Percentiles rank a stretch among this genome's conserved stretches.
These are phyloP conservation scores for Gracilaria domingensis DNA, from an alignment of 23 red algal species.

Conservation along the genomic window DNA sequence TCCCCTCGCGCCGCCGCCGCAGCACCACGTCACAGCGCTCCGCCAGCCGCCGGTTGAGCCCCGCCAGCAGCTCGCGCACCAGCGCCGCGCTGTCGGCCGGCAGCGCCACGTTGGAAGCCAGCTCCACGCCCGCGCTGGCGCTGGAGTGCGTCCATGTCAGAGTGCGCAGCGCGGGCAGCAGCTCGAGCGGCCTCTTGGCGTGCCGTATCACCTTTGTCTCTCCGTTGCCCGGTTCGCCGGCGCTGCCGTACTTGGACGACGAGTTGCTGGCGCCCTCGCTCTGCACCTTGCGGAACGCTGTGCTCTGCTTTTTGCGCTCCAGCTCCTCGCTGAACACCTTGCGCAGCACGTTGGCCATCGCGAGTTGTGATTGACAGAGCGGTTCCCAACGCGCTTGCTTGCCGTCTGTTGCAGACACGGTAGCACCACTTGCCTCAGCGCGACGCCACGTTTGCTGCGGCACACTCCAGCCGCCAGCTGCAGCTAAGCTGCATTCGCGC, in stretches of 20 bases:
- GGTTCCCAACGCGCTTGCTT: not conserved
- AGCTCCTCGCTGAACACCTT: constrained; percentile 29
- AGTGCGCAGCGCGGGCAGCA: not conserved
- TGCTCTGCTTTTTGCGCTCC: not conserved
- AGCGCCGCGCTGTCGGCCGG: not conserved
- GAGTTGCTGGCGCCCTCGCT: not conserved
- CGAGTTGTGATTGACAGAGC: too few relatives aligned
- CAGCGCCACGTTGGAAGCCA: not conserved
- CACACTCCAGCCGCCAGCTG: too few relatives aligned
- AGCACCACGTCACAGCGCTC: constrained; percentile 23
- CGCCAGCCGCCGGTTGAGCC: constrained; percentile 26
- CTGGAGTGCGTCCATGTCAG: constrained; percentile 30
- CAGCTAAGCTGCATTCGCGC: too few relatives aligned
- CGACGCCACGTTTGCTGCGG: not conserved
- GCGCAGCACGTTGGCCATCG: not conserved
- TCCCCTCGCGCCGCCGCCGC: not conserved
- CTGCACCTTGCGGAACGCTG: not conserved
- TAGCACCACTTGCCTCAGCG: not conserved
- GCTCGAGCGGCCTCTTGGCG: not conserved
- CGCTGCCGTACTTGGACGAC: too few relatives aligned
- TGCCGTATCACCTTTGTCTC: not conserved
- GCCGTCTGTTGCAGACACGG: too few relatives aligned
- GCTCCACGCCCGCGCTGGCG: not conserved
- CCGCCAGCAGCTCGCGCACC: constrained; percentile 30
- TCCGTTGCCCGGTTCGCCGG: not conserved